These are phyloP conservation scores for Dendrocalamus sinicus DNA, from an alignment of 176 grass and related monocot genomes.

Conservation along the genomic window DNA sequence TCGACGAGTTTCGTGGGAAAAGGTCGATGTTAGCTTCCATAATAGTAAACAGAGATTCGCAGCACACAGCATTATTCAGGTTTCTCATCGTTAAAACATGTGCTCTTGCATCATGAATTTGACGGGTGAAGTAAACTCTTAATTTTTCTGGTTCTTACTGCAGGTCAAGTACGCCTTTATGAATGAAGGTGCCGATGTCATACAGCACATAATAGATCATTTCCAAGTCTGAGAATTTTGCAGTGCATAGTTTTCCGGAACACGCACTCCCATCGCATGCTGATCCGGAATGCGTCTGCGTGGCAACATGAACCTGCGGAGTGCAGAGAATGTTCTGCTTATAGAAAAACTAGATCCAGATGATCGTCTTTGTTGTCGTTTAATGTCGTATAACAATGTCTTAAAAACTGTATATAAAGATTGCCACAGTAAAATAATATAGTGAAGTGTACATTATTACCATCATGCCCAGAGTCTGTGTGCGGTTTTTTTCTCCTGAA, in stretches of 20 bases:
- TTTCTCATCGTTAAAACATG: not conserved
- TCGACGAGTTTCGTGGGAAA: slow-evolving; percentile 72
- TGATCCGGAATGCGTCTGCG: not conserved
- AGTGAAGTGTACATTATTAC: not conserved
- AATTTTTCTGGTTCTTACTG: not conserved
- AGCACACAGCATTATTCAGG: slow-evolving; percentile 89
- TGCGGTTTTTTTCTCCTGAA: no score
- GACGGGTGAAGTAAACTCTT: not conserved
- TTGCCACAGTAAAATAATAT: not conserved
- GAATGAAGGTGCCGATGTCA: slow-evolving; percentile 76
- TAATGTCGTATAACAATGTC: not conserved
- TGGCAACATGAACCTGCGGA: not conserved
- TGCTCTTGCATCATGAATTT: not conserved
- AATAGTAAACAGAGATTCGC: slow-evolving; percentile 67
- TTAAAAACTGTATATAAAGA: not conserved
- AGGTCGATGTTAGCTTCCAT: slow-evolving; percentile 86
- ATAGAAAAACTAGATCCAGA: not conserved
- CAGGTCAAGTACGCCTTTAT: slow-evolving; percentile 76
- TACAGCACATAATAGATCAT: slow-evolving; percentile 78
- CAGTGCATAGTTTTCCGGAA: not conserved
- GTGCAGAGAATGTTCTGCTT: not conserved
- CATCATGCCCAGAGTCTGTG: no score
- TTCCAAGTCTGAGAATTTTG: slow-evolving; percentile 47
- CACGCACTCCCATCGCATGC: not conserved
- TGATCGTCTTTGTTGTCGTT: not conserved